Percentiles rank a stretch among this genome's conserved stretches.
phyloP scores from a whole-genome alignment of 228 moss, liverwort and hornwort genomes.

The Sphagnum fallax region DNA sequence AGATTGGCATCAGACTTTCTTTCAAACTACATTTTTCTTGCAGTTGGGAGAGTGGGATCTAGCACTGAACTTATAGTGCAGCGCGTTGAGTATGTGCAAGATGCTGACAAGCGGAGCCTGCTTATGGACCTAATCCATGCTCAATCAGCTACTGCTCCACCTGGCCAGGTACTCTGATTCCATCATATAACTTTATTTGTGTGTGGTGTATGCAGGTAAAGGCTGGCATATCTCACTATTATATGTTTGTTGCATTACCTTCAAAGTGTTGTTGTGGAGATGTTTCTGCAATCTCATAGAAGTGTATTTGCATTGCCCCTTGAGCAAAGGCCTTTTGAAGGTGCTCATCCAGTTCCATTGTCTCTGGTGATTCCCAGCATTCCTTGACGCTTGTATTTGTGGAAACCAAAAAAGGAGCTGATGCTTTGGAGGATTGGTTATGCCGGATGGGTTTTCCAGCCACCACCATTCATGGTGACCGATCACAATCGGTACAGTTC shows the following conservation, averaged over 20 bases:
- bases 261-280: no score
- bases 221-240: no score
- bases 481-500: slow-evolving; percentile 65
- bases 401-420: slow-evolving; percentile 95
- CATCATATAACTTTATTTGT: no score
- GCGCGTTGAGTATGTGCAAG: slow-evolving; percentile 79
- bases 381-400: slow-evolving; percentile 94
- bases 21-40: slow-evolving; percentile 90
- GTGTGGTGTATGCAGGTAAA: no score
- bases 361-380: slow-evolving; percentile 23
- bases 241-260: no score
- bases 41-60: slow-evolving; percentile 93
- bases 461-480: slow-evolving; percentile 92
- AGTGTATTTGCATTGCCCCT: no score
- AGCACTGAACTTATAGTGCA: slow-evolving; percentile 95
- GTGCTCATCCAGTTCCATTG: no score
- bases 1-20: slow-evolving; percentile 91
- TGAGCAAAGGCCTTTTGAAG: no score
- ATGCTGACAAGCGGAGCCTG: slow-evolving; percentile 92
- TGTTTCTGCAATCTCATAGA: no score
- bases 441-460: slow-evolving; percentile 90
- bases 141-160: slow-evolving; percentile 40
- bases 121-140: slow-evolving; percentile 98
- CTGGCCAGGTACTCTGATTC: slow-evolving; percentile 46
- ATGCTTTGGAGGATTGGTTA: slow-evolving; percentile 94